Evolutionary conservation across 305 asterid species (phyloP).

Genomic region (Ruellia speciosa): DNA sequence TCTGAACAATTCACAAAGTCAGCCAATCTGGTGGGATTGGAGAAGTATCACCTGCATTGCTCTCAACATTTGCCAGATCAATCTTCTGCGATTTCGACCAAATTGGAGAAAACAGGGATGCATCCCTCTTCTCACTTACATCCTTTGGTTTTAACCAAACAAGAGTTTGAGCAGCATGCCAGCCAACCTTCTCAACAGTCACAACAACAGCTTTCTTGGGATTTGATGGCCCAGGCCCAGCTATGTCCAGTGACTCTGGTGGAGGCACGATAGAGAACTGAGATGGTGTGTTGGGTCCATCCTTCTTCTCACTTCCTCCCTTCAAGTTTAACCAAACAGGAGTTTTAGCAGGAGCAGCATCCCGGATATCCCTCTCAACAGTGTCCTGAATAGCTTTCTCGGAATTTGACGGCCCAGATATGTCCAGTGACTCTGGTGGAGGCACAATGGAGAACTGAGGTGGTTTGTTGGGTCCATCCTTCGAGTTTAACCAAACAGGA

Average conservation of each 20-base stretch:
- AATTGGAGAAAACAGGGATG: background rate
- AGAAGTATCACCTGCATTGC: conserved; percentile 11
- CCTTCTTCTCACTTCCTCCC: background rate
- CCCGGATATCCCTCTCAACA: background rate
- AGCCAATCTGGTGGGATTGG: conserved; percentile 40
- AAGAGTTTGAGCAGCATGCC: background rate
- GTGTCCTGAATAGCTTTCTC: too few species aligned
- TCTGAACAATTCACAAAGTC: conserved; percentile 16
- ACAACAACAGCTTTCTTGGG: too few species aligned
- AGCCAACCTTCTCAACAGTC: background rate
- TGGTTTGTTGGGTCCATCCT: background rate
- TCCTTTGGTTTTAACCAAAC: background rate
- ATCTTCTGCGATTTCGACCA: conserved; percentile 12
- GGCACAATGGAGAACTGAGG: too few species aligned
- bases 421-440: too few species aligned
- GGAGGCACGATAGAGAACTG: too few species aligned
- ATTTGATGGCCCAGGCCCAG: too few species aligned
- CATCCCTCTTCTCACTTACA: background rate
- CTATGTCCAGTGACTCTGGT: too few species aligned
- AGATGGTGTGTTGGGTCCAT: background rate
- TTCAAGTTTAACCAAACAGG: background rate
- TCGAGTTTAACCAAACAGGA: background rate
- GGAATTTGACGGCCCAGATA: too few species aligned
- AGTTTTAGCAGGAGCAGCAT: background rate
- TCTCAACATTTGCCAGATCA: conserved; percentile 19